Percentiles rank a stretch among this genome's conserved stretches.
These are phyloP conservation scores for Coniochaeta sp. DNA, from an alignment of 2,329 filamentous ascomycete species.

Conservation along the genomic window DNA sequence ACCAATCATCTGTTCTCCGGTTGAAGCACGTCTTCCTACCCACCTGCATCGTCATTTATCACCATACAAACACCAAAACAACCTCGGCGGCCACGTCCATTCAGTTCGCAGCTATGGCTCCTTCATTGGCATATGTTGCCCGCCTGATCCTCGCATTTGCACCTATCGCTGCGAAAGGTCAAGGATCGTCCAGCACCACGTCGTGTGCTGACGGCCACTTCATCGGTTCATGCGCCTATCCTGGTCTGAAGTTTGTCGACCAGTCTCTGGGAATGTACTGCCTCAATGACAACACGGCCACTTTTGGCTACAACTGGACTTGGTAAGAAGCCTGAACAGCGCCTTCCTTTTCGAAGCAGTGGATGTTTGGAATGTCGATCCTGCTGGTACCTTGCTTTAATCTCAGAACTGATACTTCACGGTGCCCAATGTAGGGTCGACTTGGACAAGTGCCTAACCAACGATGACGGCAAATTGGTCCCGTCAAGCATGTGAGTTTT, in stretches of 20 bases:
- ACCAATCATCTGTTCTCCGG: neutral
- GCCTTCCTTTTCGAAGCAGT: neutral
- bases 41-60: neutral
- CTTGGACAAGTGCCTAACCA: slow-evolving; percentile 22
- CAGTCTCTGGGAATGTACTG: slow-evolving; percentile 30
- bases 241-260: slow-evolving; percentile 22
- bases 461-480: slow-evolving; percentile 15
- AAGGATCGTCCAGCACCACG: neutral
- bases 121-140: neutral
- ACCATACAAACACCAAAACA: neutral
- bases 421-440: slow-evolving; percentile 10
- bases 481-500: slow-evolving; percentile 5
- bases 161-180: neutral
- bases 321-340: slow-evolving; percentile 17
- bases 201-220: slow-evolving; percentile 10
- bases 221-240: slow-evolving; percentile 26
- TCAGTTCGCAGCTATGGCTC: neutral
- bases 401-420: neutral
- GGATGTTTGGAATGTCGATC: neutral
- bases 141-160: slow-evolving; percentile 1
- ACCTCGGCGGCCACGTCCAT: neutral
- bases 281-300: slow-evolving; percentile 24
- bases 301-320: slow-evolving; percentile 31
- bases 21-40: neutral
- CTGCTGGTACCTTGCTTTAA: neutral